Conservation (phyloP, 352 stramenopile genomes). For the Phytophthora nicotianae region DNA sequence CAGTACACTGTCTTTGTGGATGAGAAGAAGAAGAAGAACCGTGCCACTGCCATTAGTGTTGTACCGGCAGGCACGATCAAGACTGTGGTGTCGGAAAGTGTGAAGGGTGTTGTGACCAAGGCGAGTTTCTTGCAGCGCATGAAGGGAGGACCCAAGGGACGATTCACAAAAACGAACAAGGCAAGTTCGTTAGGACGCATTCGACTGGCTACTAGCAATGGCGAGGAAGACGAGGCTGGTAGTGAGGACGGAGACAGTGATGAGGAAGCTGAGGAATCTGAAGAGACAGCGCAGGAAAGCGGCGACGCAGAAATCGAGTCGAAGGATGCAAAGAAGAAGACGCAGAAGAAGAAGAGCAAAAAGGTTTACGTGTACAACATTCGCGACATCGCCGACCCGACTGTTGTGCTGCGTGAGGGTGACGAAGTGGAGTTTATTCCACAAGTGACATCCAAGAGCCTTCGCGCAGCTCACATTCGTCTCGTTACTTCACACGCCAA, state of each 20-base stretch:
- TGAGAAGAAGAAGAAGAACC: conserved; percentile 81
- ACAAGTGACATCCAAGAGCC: conserved; percentile 47
- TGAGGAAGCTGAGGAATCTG: conserved; percentile 26
- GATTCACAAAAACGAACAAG: conserved; percentile 47
- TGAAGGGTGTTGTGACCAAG: conserved; percentile 65
- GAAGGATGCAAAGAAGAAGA: conserved; percentile 32
- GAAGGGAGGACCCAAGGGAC: conserved; percentile 39
- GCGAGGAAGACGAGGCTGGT: conserved; percentile 27
- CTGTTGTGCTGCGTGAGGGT: conserved; percentile 65
- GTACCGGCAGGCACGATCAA: conserved; percentile 70
- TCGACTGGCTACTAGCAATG: conserved; percentile 29
- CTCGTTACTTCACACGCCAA: conserved; percentile 60
- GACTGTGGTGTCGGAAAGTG: conserved; percentile 34
- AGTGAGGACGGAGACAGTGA: conserved; percentile 34
- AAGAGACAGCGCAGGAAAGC: conserved; percentile 26
- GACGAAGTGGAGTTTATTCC: conserved; percentile 77
- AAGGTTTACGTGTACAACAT: conserved; percentile 65
- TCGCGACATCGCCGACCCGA: conserved; percentile 62
- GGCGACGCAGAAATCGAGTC: conserved; percentile 5
- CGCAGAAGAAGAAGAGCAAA: conserved; percentile 18
- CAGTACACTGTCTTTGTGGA: conserved; percentile 59
- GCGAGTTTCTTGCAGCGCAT: conserved; percentile 63
- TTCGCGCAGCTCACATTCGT: conserved; percentile 59
- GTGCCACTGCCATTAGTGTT: conserved; percentile 50
- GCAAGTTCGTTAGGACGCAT: conserved; percentile 65